Evolutionary conservation across 2,329 filamentous ascomycete species (phyloP), one percentile per base, ranked within the genome.

Genomic region (Cladosporium colombiae): DNA sequence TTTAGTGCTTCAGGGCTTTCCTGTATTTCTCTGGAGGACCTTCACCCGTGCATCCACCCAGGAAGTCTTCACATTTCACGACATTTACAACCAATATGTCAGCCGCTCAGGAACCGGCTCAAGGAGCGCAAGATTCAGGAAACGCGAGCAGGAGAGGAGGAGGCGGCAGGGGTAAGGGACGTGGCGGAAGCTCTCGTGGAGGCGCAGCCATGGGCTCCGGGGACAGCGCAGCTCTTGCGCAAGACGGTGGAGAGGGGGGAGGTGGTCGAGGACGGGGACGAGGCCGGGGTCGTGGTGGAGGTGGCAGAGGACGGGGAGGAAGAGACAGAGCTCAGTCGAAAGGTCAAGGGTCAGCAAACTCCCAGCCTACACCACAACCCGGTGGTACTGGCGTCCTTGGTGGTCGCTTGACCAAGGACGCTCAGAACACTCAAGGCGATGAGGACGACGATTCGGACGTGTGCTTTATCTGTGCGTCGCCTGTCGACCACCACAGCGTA

Each of bases 401-500:
- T 80, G 75, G 73, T 77, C 78, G 76, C 79, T 78, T 79, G 78
- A 80, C 78, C 77, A 79, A 78, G 81, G 79, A 78, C 80, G 80
- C 80, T 78, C 72, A 72, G 69, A 71, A 72, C 64, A 74, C 75
- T 72, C 55, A 55, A 65, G 63, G 55, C 31, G 71, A 65, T 10
- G 78, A 78, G 57, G 73, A 74, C 62, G 72, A 72, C 40, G 76
- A 78, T 64, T 89, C 84, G 29, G 93, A 97, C 68, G 86, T 97
- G 68, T 99, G 95, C 86, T 98, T 98, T 80, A 99, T 99, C 75
- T 99, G 95, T 79, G 94, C 95, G 65, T 97, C 93, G 70, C 87
- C 89, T 2, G 89, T 99, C 57, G 88, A 91, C 58, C 93, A 98
- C 81, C 89, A 92, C 72, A 91, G 93, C 11, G 88, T 99, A 70